phyloP scores from a whole-genome alignment of 306 rosid genomes.

The Cicer yamashitae region DNA sequence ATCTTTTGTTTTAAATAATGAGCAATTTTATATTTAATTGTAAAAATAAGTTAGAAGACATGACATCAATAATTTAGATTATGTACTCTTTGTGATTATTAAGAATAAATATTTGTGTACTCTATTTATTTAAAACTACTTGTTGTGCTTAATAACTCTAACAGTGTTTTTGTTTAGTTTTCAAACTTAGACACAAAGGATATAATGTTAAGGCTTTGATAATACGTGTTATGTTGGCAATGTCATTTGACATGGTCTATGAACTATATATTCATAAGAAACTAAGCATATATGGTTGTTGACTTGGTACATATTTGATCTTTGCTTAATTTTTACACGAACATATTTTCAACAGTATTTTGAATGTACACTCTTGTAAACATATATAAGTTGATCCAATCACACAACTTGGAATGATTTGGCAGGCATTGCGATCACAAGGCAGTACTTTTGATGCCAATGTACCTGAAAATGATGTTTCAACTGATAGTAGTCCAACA shows the following conservation, averaged over 20 bases:
- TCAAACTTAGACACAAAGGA: not conserved
- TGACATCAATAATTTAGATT: not conserved
- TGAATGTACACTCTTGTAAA: conserved; percentile 11
- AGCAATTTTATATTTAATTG: not conserved
- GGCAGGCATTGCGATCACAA: conserved; percentile 63
- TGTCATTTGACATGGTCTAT: conserved; percentile 2
- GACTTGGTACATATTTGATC: conserved; percentile 29
- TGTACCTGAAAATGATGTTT: conserved; percentile 68
- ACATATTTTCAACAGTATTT: conserved; percentile 30
- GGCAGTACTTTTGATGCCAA: conserved; percentile 56
- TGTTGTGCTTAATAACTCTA: no score
- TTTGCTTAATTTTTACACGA: not conserved
- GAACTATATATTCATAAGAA: conserved; percentile 13
- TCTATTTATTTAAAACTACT: no score
- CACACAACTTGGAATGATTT: conserved; percentile 43
- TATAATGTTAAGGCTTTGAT: not conserved
- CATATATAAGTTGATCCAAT: conserved; percentile 19
- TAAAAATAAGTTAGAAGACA: not conserved
- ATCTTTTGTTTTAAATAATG: not conserved
- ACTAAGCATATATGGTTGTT: conserved; percentile 29
- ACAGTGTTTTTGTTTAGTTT: not conserved
- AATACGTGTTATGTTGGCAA: not conserved
- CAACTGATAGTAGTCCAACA: conserved; percentile 28
- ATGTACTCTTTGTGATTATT: not conserved
- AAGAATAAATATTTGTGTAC: not conserved